Evolutionary conservation across 768 basidiomycete genomes (phyloP).

Genomic region (Crucibulum laeve): DNA sequence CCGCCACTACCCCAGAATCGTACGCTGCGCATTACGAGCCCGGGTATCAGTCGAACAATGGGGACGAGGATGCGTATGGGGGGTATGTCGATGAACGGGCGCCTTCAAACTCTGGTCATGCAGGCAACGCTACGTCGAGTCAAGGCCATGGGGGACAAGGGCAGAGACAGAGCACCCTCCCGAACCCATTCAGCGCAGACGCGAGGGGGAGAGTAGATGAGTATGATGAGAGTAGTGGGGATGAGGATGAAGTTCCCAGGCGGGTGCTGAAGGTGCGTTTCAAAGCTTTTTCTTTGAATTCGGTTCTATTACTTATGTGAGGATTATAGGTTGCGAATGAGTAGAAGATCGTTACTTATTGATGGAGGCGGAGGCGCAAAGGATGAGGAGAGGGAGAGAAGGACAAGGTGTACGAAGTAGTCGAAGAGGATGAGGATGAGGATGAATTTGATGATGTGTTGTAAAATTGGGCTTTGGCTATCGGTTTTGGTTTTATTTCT

Average conservation of each 20-base stretch:
- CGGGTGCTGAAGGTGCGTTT: constrained; percentile 28
- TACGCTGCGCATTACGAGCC: constrained; percentile 10
- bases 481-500: no score
- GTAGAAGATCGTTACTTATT: no score
- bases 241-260: constrained; percentile 20
- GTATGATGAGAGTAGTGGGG: constrained; percentile 13
- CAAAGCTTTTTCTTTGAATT: not conserved
- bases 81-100: constrained; percentile 20
- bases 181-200: constrained; percentile 16
- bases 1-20: constrained; percentile 1
- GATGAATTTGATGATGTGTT: no score
- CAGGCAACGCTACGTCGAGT: no score
- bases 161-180: constrained; percentile 1
- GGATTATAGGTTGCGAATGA: constrained; percentile 21
- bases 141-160: not conserved
- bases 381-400: no score
- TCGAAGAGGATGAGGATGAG: no score
- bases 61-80: constrained; percentile 26
- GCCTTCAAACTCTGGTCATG: no score
- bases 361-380: no score
- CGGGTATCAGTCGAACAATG: constrained; percentile 6
- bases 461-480: no score
- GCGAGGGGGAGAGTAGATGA: constrained; percentile 11
- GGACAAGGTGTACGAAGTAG: no score
- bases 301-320: not conserved